A percentile compares a stretch with the other conserved stretches of the same genome.
These are phyloP conservation scores for Metschnikowia noctiluminum DNA, from an alignment of 805 yeast species.

Conservation along the genomic window DNA sequence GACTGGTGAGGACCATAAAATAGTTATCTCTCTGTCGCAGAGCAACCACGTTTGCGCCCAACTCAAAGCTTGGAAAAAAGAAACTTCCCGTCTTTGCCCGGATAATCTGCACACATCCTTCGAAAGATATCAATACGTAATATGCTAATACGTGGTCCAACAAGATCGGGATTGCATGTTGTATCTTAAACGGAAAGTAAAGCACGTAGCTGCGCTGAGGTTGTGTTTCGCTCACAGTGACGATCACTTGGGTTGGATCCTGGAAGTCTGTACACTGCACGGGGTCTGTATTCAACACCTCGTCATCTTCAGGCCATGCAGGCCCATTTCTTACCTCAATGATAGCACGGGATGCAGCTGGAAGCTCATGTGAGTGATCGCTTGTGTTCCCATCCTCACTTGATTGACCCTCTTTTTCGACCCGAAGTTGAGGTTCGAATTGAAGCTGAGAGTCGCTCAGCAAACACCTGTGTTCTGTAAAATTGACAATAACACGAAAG, in stretches of 20 bases:
- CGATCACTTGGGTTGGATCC: slow-evolving; percentile 43
- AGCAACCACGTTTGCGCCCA: slow-evolving; percentile 46
- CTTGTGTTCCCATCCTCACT: no score
- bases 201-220: slow-evolving; percentile 32
- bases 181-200: slow-evolving; percentile 46
- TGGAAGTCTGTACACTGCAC: slow-evolving; percentile 43
- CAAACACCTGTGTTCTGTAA: slow-evolving; percentile 17
- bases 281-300: slow-evolving; percentile 29
- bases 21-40: slow-evolving; percentile 31
- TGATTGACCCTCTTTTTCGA: no score
- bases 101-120: slow-evolving; percentile 50
- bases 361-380: background rate
- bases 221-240: slow-evolving; percentile 37
- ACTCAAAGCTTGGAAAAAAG: slow-evolving; percentile 46
- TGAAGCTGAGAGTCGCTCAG: no score
- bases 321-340: slow-evolving; percentile 44
- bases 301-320: slow-evolving; percentile 40
- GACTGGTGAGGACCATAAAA: slow-evolving; percentile 45
- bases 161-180: slow-evolving; percentile 42
- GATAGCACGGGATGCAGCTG: slow-evolving; percentile 19
- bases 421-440: no score
- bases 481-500: slow-evolving; percentile 35
- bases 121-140: slow-evolving; percentile 56
- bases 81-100: slow-evolving; percentile 44
- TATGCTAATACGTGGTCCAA: slow-evolving; percentile 33